Conservation (phyloP, 2,329 filamentous ascomycete species). For the Xylaria sp. region DNA sequence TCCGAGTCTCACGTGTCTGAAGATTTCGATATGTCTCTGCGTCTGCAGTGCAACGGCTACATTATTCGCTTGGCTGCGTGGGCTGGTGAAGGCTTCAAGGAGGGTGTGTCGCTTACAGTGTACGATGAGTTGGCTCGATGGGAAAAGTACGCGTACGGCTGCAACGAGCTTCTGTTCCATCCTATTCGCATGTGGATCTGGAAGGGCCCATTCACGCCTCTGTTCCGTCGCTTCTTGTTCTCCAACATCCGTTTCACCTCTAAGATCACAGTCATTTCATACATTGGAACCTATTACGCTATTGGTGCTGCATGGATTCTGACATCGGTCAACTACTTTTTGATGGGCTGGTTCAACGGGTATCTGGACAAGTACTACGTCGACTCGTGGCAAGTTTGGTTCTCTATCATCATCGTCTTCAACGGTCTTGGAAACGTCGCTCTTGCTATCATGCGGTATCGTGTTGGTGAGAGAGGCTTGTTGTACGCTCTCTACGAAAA, state of each 20-base stretch:
- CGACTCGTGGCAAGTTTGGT: constrained; percentile 77
- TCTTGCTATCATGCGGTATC: constrained; percentile 74
- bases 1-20: constrained; percentile 78
- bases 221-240: constrained; percentile 65
- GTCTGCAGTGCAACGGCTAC: constrained; percentile 72
- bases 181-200: constrained; percentile 67
- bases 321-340: constrained; percentile 71
- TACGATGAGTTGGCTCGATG: constrained; percentile 75
- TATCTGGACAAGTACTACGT: constrained; percentile 70
- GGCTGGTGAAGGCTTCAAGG: constrained; percentile 72
- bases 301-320: constrained; percentile 71
- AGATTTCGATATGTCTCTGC: constrained; percentile 77
- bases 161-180: constrained; percentile 73
- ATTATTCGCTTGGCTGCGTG: constrained; percentile 72
- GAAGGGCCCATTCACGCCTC: constrained; percentile 67
- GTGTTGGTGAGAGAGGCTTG: constrained; percentile 67
- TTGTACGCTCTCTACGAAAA: constrained; percentile 64
- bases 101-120: constrained; percentile 74
- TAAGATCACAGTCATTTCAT: constrained; percentile 72
- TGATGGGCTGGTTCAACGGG: constrained; percentile 74
- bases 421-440: constrained; percentile 75
- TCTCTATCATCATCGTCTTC: constrained; percentile 80
- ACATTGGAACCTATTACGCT: constrained; percentile 67
- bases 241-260: constrained; percentile 67
- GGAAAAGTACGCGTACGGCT: constrained; percentile 77